phyloP scores from a whole-genome alignment of 805 yeast genomes.

The Torulaspora microellipsoides region DNA sequence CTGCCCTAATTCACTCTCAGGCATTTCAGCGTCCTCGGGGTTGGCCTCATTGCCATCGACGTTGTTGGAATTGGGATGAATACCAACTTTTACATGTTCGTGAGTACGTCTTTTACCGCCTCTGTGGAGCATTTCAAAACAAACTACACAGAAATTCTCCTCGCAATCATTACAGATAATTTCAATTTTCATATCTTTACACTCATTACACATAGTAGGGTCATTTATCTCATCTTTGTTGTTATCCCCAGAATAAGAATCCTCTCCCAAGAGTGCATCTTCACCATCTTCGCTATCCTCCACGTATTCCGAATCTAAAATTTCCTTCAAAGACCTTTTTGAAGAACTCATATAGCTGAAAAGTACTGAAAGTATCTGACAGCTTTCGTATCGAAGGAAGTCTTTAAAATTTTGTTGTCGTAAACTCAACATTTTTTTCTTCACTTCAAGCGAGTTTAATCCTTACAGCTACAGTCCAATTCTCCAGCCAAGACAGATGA shows the following conservation, averaged over 20 bases:
- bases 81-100: conserved; percentile 27
- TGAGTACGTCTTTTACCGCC: conserved; percentile 59
- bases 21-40: conserved; percentile 17
- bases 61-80: conserved; percentile 9
- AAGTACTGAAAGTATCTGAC: not conserved
- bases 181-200: conserved; percentile 68
- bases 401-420: no score
- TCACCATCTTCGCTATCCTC: conserved; percentile 32
- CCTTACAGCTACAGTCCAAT: no score
- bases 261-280: conserved; percentile 15
- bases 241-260: conserved; percentile 17
- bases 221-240: conserved; percentile 31
- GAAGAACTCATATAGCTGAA: conserved; percentile 14
- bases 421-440: no score
- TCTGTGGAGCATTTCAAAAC: conserved; percentile 62
- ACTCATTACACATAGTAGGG: conserved; percentile 56
- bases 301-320: conserved; percentile 37
- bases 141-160: conserved; percentile 65
- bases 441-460: no score
- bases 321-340: conserved; percentile 35
- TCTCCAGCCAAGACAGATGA: no score
- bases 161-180: conserved; percentile 57
- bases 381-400: no score
- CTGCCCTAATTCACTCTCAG: conserved; percentile 16
- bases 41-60: conserved; percentile 21